Evolutionary conservation across 345 rosid species (phyloP), one percentile per base, ranked within the genome.

Genomic region (Ricinus communis): DNA sequence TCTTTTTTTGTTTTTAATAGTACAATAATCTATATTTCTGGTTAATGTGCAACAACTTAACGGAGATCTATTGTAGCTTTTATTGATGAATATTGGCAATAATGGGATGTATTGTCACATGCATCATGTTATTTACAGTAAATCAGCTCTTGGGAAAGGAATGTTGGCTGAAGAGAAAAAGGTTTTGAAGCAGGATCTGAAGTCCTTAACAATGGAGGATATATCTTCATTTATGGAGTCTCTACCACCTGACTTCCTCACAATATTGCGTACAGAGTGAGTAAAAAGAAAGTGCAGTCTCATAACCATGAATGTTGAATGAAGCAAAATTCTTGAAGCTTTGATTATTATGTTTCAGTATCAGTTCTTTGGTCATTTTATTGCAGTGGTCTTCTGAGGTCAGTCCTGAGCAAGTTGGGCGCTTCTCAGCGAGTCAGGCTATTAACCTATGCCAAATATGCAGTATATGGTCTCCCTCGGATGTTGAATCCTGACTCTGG

Each of bases 181-280:
- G 66, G 80, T 79, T 47, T 61, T 93, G 75, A 90, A 89, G 83
- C 85, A 87, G 53, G 96, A 87, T 57, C 47, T 88, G 65, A 85
- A 85, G 79, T 83, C 86, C 65, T 77, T 91, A 73, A 85, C 51
- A 73, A 83, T 90, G 82, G 98, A 88, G 77, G 98, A 93, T 62
- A 60, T 91, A 73, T 91, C 97, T 51, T 84, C 89, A 12, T 93
- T 93, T 78, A 83, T 89, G 93, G 98, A 89, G 77, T 91, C 97
- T 57, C 86, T 93, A 45, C 93, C 97, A 18, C 83, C 92, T 30
- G 88, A 91, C 75, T 88, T 93, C 66, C 83, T 91, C 65, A 78
- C 84, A 49, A 80, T 93, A 43, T 72, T 91, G 50, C 90, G 93
- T 24, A 79, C 86, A 68, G 98, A 93, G 98, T 93, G 85, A 56